Conservation (phyloP, 2,329 filamentous ascomycete genomes). For the Colletotrichum spinosum region DNA sequence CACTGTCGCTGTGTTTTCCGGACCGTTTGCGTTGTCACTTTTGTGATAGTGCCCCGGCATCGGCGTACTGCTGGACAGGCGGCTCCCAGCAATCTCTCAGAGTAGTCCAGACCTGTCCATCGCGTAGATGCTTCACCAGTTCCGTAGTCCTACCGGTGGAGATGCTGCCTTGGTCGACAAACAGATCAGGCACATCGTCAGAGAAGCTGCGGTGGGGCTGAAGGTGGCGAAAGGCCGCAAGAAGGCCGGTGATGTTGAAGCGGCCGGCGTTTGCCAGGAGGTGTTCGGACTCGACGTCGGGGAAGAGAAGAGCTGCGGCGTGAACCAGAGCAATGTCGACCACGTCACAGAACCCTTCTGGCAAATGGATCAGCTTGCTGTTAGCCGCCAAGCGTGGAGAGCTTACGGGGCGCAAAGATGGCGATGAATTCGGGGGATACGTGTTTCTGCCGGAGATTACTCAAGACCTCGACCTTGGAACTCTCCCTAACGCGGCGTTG, state of each 20-base stretch:
- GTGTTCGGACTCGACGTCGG: slow-evolving; percentile 24
- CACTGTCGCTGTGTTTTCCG: neutral
- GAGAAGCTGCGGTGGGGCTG: slow-evolving; percentile 11
- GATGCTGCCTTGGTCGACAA: slow-evolving; percentile 16
- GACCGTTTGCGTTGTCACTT: neutral
- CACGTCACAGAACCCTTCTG: slow-evolving; percentile 27
- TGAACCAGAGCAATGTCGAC: slow-evolving; percentile 26
- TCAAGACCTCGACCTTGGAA: slow-evolving; percentile 32
- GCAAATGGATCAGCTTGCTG: neutral
- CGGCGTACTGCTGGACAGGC: slow-evolving; percentile 17
- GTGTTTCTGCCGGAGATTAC: slow-evolving; percentile 40
- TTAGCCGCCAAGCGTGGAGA: neutral
- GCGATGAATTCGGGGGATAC: slow-evolving; percentile 15
- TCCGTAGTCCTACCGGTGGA: slow-evolving; percentile 18
- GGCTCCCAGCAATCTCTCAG: slow-evolving; percentile 13
- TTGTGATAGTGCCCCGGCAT: neutral
- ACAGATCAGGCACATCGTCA: slow-evolving; percentile 17
- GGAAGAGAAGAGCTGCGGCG: slow-evolving; percentile 19
- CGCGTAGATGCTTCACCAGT: slow-evolving; percentile 2
- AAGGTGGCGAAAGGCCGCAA: slow-evolving; percentile 14
- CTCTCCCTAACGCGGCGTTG: slow-evolving; percentile 42
- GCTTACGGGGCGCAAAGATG: slow-evolving; percentile 25
- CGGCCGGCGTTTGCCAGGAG: slow-evolving; percentile 16
- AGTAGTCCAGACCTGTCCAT: slow-evolving; percentile 14
- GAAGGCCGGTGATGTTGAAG: slow-evolving; percentile 25